Evolutionary conservation across 495 filamentous ascomycete species (phyloP).

Genomic region (Trichoderma virens): DNA sequence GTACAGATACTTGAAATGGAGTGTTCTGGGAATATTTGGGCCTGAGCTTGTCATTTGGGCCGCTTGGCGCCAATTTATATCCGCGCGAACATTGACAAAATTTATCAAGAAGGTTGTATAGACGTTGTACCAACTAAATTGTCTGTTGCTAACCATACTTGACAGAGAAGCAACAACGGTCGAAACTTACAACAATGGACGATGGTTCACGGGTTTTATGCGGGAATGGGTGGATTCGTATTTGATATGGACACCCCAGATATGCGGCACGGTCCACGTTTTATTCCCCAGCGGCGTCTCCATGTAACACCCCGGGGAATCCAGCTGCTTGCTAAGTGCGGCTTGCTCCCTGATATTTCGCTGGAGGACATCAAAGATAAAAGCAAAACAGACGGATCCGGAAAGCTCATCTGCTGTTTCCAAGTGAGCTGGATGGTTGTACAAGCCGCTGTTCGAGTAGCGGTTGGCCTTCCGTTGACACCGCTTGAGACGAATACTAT

Average conservation of each 20-base stretch:
- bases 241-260: background rate
- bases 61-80: too few relatives aligned
- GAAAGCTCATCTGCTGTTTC: constrained; percentile 20
- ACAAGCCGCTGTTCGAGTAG: constrained; percentile 17
- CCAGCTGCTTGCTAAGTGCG: background rate
- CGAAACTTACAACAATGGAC: constrained; percentile 7
- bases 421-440: constrained; percentile 28
- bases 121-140: too few relatives aligned
- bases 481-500: constrained; percentile 27
- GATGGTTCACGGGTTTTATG: constrained; percentile 14
- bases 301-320: too few relatives aligned
- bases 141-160: too few relatives aligned
- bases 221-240: constrained; percentile 16
- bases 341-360: constrained; percentile 8
- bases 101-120: too few relatives aligned
- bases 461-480: constrained; percentile 15
- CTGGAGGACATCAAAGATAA: constrained; percentile 17
- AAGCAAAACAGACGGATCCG: constrained; percentile 25
- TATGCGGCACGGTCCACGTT: too few relatives aligned
- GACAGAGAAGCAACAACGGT: too few relatives aligned
- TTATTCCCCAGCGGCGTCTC: too few relatives aligned
- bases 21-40: too few relatives aligned
- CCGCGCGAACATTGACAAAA: too few relatives aligned
- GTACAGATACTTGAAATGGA: too few relatives aligned
- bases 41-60: too few relatives aligned